Conservation (phyloP, 1,284 basidiomycete genomes). For the Apiotrichum gamsii region DNA sequence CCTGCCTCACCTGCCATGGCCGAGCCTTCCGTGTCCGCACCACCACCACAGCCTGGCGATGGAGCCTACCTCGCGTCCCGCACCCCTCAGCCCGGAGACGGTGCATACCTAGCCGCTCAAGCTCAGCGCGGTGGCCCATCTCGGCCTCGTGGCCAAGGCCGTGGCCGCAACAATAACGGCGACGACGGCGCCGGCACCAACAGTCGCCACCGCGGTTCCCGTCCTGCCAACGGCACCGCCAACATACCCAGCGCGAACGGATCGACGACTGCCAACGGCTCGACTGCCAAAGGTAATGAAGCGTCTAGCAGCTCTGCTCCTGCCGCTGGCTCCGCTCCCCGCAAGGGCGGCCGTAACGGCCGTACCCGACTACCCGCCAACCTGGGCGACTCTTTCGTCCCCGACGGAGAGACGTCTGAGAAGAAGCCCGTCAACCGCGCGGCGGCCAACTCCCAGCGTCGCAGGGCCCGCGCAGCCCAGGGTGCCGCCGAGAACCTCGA, state of each 20-base stretch:
- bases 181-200: not conserved
- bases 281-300: too few species aligned
- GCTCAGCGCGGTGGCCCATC: not conserved
- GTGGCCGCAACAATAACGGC: not conserved
- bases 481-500: not conserved
- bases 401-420: not conserved
- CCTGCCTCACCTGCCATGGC: not conserved
- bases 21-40: too few species aligned
- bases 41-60: not conserved
- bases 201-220: not conserved
- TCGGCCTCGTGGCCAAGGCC: not conserved
- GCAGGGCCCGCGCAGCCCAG: not conserved
- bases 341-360: not conserved
- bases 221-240: not conserved
- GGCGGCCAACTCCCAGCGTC: not conserved
- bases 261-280: not conserved
- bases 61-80: conserved; percentile 5
- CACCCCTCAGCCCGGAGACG: conserved; percentile 17
- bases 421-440: not conserved
- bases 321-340: too few species aligned
- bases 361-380: too few species aligned
- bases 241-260: too few species aligned
- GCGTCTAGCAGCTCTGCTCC: too few species aligned
- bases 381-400: too few species aligned
- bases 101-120: conserved; percentile 10